A percentile compares a stretch with the other conserved stretches of the same genome.
Evolutionary conservation across 768 basidiomycete species (phyloP).

Genomic region (Suillus plorans): DNA sequence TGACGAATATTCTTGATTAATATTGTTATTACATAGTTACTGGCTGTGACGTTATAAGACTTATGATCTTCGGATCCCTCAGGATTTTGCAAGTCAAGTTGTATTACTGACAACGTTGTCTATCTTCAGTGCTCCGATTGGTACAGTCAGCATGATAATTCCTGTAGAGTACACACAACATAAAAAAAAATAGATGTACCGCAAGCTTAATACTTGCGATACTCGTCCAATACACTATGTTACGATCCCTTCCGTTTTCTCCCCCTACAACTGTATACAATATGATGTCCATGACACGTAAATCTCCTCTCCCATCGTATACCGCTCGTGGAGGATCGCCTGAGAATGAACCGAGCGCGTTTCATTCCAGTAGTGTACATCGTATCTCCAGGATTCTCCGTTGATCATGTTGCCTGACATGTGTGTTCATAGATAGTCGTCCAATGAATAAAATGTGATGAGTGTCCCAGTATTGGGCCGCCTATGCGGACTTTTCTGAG

Average conservation of each 20-base stretch:
- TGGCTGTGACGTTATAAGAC: background rate
- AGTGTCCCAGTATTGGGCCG: background rate
- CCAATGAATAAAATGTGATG: background rate
- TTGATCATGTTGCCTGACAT: background rate
- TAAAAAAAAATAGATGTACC: background rate
- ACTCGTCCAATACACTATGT: background rate
- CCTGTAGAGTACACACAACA: background rate
- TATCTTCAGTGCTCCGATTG: background rate
- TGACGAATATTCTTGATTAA: background rate
- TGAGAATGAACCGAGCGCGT: background rate
- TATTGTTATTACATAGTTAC: background rate
- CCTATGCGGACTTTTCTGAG: slow-evolving; percentile 9
- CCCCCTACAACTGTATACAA: background rate
- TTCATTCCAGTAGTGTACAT: background rate
- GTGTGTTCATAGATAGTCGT: background rate
- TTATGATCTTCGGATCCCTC: background rate
- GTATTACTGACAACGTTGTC: background rate
- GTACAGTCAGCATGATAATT: background rate
- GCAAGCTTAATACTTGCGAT: background rate
- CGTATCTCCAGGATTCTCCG: background rate
- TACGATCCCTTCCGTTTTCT: background rate
- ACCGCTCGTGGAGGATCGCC: background rate
- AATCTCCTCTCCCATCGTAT: background rate
- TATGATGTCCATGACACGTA: background rate
- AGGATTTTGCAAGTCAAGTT: background rate